Conservation (phyloP, 305 asterid genomes). For the Salvia sclarea region DNA sequence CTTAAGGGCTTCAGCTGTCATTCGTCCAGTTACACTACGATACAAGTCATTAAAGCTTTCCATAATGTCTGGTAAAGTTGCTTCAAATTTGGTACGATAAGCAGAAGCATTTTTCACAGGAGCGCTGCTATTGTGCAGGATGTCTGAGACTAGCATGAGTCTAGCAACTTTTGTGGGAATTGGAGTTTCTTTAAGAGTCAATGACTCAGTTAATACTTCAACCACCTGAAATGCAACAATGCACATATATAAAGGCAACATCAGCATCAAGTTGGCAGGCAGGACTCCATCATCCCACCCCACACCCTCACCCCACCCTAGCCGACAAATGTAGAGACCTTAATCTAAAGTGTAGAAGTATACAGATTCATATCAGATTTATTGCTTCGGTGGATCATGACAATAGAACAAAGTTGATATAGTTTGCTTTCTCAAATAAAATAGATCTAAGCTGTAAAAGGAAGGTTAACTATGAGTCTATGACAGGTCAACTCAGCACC, state of each 20-base stretch:
- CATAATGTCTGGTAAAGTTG: conserved; percentile 79
- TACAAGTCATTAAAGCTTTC: conserved; percentile 97
- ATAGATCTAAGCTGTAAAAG: neutral
- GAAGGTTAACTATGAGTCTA: conserved; percentile 13
- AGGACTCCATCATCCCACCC: neutral
- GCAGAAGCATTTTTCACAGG: conserved; percentile 98
- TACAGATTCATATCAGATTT: too few relatives aligned
- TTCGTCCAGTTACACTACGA: conserved; percentile 92
- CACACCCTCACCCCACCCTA: neutral
- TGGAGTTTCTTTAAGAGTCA: conserved; percentile 97
- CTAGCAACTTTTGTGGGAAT: conserved; percentile 98
- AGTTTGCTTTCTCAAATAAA: neutral
- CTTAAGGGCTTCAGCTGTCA: conserved; percentile 97
- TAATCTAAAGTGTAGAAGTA: neutral
- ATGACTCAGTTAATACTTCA: conserved; percentile 96
- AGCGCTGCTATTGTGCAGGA: conserved; percentile 97
- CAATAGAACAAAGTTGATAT: neutral
- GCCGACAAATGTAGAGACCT: neutral
- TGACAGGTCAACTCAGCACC: neutral
- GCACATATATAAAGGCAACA: neutral
- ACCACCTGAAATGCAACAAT: conserved; percentile 62
- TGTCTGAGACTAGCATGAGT: conserved; percentile 98
- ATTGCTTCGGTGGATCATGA: conserved; percentile 12
- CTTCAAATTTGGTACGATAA: conserved; percentile 91
- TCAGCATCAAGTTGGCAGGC: neutral